A percentile compares a stretch with the other conserved stretches of the same genome.
Evolutionary conservation across 2,329 filamentous ascomycete genomes (phyloP).

Genomic region (Westerdykella aurantiaca): DNA sequence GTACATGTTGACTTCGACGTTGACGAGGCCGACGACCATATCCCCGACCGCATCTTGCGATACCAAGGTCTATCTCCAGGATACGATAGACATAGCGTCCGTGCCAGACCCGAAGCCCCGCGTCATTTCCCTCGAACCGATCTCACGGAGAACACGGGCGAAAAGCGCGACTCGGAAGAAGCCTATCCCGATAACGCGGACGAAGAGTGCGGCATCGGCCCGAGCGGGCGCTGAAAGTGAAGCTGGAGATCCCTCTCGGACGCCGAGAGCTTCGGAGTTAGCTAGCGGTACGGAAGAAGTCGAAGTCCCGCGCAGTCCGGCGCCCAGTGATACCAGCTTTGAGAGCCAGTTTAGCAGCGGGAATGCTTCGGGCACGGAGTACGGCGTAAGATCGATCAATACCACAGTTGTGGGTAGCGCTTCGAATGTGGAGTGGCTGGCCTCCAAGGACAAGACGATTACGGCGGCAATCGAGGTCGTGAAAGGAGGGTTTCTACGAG

Average conservation of each 20-base stretch:
- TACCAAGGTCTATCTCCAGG: constrained; percentile 69
- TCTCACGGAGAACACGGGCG: constrained; percentile 63
- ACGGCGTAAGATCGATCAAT: constrained; percentile 36
- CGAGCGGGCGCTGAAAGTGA: background rate
- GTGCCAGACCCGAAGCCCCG: constrained; percentile 69
- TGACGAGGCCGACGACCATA: constrained; percentile 85
- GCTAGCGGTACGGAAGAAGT: constrained; percentile 26
- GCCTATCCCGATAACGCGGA: constrained; percentile 2
- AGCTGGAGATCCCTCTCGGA: constrained; percentile 15
- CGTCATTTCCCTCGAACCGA: constrained; percentile 80
- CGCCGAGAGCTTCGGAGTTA: constrained; percentile 18
- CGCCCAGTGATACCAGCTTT: constrained; percentile 44
- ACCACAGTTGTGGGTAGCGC: constrained; percentile 45
- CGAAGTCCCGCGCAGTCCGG: constrained; percentile 38
- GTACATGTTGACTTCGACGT: constrained; percentile 82
- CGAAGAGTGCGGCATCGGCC: constrained; percentile 2
- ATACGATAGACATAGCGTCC: constrained; percentile 77
- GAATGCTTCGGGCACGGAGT: constrained; percentile 43
- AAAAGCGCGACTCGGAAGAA: constrained; percentile 42
- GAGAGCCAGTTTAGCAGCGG: constrained; percentile 57
- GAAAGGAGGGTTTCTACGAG: constrained; percentile 77
- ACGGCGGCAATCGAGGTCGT: constrained; percentile 78
- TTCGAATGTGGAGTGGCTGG: constrained; percentile 46
- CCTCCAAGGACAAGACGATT: constrained; percentile 66
- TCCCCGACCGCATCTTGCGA: constrained; percentile 74